A percentile compares a stretch with the other conserved stretches of the same genome.
phyloP scores from a whole-genome alignment of 129 eudicot genomes.

The Flaveria sonorensis region DNA sequence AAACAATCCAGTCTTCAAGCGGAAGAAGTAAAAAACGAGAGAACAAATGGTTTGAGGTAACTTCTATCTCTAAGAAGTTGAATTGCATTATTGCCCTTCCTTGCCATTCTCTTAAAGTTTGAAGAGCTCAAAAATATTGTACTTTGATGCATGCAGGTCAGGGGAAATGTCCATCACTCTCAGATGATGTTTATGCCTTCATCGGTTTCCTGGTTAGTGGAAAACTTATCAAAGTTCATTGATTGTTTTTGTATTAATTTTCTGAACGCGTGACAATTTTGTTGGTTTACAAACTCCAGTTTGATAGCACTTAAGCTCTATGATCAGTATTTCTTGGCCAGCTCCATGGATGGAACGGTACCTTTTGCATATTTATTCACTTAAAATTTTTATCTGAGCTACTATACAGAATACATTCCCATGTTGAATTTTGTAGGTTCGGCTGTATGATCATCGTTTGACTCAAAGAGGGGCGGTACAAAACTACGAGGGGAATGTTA shows the following conservation, averaged over 20 bases:
- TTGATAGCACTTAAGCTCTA: constrained; percentile 65
- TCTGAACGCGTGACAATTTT: neutral
- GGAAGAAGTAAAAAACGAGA: constrained; percentile 38
- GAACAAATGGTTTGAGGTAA: constrained; percentile 56
- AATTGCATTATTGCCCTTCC: neutral
- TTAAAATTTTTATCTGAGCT: constrained; percentile 13
- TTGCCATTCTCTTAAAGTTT: neutral
- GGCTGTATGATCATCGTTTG: constrained; percentile 86
- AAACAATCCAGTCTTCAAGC: constrained; percentile 28
- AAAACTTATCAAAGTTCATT: neutral
- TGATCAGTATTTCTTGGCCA: constrained; percentile 84
- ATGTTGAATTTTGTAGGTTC: constrained; percentile 48
- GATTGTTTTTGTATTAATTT: neutral
- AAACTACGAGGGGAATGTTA: constrained; percentile 76
- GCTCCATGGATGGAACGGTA: constrained; percentile 99
- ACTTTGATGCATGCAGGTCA: constrained; percentile 53
- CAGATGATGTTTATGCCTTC: constrained; percentile 67
- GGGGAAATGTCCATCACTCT: constrained; percentile 43
- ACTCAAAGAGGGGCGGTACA: constrained; percentile 71
- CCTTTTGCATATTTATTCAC: constrained; percentile 10
- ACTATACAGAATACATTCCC: neutral
- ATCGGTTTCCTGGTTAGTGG: constrained; percentile 76
- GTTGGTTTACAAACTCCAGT: constrained; percentile 52
- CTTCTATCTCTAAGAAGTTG: neutral
- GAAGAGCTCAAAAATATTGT: neutral